These are phyloP conservation scores for Pilaira anomala DNA, from an alignment of 192 early-diverging fungal species.

Conservation along the genomic window DNA sequence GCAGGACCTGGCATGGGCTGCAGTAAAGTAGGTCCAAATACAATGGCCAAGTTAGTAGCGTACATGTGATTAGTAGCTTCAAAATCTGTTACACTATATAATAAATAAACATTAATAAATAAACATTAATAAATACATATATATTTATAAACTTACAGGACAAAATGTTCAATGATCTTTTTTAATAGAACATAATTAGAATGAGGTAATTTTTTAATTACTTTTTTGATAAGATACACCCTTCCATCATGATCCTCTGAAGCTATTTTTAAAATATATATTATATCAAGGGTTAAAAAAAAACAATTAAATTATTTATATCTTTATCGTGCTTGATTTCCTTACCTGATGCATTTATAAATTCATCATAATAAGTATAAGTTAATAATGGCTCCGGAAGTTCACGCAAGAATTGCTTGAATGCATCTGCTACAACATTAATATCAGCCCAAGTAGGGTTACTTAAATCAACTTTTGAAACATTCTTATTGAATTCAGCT, in stretches of 20 bases:
- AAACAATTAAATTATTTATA: too few relatives aligned
- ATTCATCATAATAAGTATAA: constrained; percentile 75
- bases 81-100: constrained; percentile 61
- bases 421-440: constrained; percentile 80
- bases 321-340: too few relatives aligned
- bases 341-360: constrained; percentile 69
- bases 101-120: background rate
- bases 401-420: constrained; percentile 93
- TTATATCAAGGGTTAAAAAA: background rate
- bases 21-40: constrained; percentile 93
- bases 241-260: constrained; percentile 70
- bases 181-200: constrained; percentile 66
- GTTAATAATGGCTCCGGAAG: constrained; percentile 93
- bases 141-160: constrained; percentile 35
- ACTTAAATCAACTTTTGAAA: constrained; percentile 52
- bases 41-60: constrained; percentile 84
- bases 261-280: constrained; percentile 21
- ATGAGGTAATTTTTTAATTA: constrained; percentile 58
- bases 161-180: constrained; percentile 68
- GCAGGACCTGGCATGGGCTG: constrained; percentile 58
- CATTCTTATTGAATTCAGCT: constrained; percentile 54
- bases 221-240: constrained; percentile 65
- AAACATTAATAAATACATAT: background rate
- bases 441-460: constrained; percentile 66
- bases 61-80: constrained; percentile 88